These are phyloP conservation scores for Leccinum arenicola DNA, from an alignment of 768 basidiomycete species.

Conservation along the genomic window DNA sequence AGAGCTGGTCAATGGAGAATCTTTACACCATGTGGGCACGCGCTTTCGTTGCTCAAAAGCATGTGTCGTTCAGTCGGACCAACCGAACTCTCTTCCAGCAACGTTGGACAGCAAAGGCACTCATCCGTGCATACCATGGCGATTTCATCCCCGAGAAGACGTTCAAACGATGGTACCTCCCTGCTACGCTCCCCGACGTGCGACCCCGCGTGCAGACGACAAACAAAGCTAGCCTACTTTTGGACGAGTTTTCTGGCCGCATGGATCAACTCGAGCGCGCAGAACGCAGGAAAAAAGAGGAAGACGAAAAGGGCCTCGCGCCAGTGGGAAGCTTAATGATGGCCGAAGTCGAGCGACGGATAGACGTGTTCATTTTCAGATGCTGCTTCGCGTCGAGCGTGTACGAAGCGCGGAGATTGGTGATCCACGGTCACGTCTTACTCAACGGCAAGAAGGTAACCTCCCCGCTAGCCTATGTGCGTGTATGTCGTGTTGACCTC, in stretches of 20 bases:
- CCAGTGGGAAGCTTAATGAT: conserved; percentile 97
- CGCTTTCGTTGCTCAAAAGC: conserved; percentile 45
- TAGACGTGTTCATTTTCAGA: conserved; percentile 91
- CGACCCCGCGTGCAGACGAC: conserved; percentile 50
- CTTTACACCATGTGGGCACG: conserved; percentile 88
- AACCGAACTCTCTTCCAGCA: conserved; percentile 79
- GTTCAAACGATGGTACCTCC: conserved; percentile 95
- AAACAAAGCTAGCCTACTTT: conserved; percentile 37
- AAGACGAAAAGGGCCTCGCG: conserved; percentile 62
- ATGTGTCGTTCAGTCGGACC: conserved; percentile 56
- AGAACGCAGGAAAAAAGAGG: conserved; percentile 49
- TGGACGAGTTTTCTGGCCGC: conserved; percentile 61
- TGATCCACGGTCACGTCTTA: conserved; percentile 82
- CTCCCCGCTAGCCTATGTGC: conserved; percentile 20
- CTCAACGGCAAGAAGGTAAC: conserved; percentile 86
- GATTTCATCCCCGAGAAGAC: conserved; percentile 90
- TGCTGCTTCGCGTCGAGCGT: conserved; percentile 85
- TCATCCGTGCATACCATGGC: conserved; percentile 92
- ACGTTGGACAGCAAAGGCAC: conserved; percentile 83
- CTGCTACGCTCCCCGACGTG: conserved; percentile 80
- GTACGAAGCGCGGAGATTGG: conserved; percentile 83
- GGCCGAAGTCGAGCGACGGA: conserved; percentile 86
- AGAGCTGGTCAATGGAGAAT: conserved; percentile 91
- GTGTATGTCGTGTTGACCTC: conserved; percentile 29
- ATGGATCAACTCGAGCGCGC: conserved; percentile 39